Evolutionary conservation across 352 stramenopile genomes (phyloP).

Genomic region (Blastocystis sp.): DNA sequence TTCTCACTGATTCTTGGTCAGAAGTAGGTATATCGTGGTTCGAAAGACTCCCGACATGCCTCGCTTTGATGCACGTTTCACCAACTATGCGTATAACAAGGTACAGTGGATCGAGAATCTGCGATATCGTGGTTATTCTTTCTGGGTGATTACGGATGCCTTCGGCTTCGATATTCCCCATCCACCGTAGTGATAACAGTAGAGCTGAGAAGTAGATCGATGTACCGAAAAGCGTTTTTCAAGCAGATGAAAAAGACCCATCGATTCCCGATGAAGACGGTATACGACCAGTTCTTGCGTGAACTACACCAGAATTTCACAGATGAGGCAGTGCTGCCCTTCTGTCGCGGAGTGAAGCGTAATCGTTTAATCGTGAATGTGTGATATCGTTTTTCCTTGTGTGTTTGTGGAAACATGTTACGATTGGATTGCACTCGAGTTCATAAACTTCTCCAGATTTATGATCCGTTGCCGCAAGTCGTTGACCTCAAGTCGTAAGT

Average conservation of each 20-base stretch:
- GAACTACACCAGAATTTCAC: background rate
- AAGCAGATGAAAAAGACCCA: slow-evolving; percentile 15
- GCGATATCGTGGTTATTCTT: slow-evolving; percentile 23
- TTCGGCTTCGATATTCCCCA: slow-evolving; percentile 52
- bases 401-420: background rate
- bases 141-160: slow-evolving; percentile 31
- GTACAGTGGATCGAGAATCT: slow-evolving; percentile 54
- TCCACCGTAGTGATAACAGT: background rate
- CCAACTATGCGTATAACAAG: slow-evolving; percentile 54
- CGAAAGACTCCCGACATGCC: slow-evolving; percentile 5
- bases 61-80: slow-evolving; percentile 51
- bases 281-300: background rate
- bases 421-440: background rate
- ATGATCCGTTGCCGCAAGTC: background rate
- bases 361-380: background rate
- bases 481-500: background rate
- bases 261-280: slow-evolving; percentile 14
- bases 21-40: slow-evolving; percentile 23
- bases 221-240: slow-evolving; percentile 23
- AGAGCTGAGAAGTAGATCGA: background rate
- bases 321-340: background rate
- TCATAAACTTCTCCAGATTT: background rate
- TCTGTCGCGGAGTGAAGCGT: background rate
- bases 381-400: background rate
- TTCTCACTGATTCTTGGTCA: background rate